phyloP scores from a whole-genome alignment of 73 alveolate genomes.

The Tetrahymena thermophila region DNA sequence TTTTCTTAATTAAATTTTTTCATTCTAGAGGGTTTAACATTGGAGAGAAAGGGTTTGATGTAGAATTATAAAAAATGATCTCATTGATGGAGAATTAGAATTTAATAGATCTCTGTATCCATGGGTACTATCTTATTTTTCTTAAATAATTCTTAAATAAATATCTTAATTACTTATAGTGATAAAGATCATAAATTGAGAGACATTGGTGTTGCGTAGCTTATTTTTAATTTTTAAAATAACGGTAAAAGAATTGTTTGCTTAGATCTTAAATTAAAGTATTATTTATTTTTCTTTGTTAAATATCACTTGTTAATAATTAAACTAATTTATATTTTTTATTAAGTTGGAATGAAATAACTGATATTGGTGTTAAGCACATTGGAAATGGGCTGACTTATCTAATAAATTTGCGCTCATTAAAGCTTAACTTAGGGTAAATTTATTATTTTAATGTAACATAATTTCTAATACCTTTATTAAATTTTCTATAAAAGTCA shows the following conservation, averaged over 20 bases:
- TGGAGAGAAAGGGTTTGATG: neutral
- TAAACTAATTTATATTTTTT: neutral
- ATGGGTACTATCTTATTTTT: neutral
- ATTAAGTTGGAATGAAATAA: neutral
- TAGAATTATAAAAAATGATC: neutral
- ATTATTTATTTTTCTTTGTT: neutral
- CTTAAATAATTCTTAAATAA: neutral
- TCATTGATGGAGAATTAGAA: neutral
- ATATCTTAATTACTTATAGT: neutral
- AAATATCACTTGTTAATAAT: neutral
- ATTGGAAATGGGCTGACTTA: neutral
- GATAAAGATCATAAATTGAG: neutral
- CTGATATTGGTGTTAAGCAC: neutral
- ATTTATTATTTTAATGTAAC: neutral
- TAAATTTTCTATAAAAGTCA: neutral
- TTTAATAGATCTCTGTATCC: neutral
- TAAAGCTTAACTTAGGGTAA: neutral
- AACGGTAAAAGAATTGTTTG: neutral
- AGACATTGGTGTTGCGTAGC: neutral
- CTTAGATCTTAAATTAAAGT: neutral
- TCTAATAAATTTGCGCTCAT: neutral
- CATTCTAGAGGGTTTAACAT: neutral
- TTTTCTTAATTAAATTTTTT: neutral
- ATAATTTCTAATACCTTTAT: neutral
- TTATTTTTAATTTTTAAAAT: neutral